Evolutionary conservation across 805 yeast genomes (phyloP), one percentile per base, ranked within the genome.

Genomic region (Sungouiella thailandica): DNA sequence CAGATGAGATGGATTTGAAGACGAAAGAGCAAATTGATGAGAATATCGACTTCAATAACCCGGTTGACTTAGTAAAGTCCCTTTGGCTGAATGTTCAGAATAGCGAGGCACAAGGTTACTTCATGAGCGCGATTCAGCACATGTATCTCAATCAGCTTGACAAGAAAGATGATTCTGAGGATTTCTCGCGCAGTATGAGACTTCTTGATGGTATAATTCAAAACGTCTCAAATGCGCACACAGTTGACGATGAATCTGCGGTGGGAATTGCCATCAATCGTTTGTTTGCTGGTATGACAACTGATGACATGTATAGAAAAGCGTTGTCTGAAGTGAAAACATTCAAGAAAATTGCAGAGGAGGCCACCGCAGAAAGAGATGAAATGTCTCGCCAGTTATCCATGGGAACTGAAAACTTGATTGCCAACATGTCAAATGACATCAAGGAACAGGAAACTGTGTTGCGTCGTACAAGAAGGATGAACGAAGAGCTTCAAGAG

Each of bases 261-360:
- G 69, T 86, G 43, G 84, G 82, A 34, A 76, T 83, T 30, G 85
- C 95, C 1, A 78, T 89, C 23, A 87, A 84, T 49, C 68, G 78
- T 35, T 63, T 90, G 29, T 68, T 77, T 38, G 79, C 86, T 27
- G 72, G 83, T 17, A 68, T 89, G 50, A 79, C 80, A 45, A 84
- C 96, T 0, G 96, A 90, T 54, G 95, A 86, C 34, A 80, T 81
- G 59, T 95, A 95, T 9, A 68, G 78, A 33, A 70, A 83, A 39
- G 94, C 96, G 4, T 38, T 59, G 26, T 56, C 51, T 15, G 56
- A 50, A 29, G 44, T 41, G 19, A 47, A 45, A 22, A 32, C 29
- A 17, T 48, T 37, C 28, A 47, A 48, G 43, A 46, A 45, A 36
- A 35, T 50, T 20, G 58, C 59, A 3, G 57, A 48, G 17, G 58